Percentiles rank a stretch among this genome's conserved stretches.
phyloP scores from a whole-genome alignment of 139 green algal genomes.

The Dunaliella sp. region DNA sequence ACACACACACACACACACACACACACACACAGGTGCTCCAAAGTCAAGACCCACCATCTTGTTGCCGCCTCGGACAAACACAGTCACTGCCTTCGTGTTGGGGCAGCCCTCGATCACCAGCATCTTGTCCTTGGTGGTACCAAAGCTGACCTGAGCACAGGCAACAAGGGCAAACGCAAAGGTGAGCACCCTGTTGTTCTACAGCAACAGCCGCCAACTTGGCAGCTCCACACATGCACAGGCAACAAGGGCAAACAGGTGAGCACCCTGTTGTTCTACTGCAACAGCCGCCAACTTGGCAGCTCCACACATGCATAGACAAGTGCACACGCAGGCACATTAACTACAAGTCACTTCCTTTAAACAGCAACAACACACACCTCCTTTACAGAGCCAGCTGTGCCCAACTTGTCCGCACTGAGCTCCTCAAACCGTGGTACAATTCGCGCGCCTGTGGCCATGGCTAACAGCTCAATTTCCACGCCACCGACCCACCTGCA shows the following conservation, averaged over 20 bases:
- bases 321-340: neutral
- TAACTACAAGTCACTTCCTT: no score
- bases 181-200: no score
- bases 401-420: slow-evolving; percentile 88
- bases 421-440: slow-evolving; percentile 91
- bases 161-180: neutral
- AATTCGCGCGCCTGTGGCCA: slow-evolving; percentile 96
- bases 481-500: slow-evolving; percentile 96
- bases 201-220: no score
- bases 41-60: slow-evolving; percentile 61
- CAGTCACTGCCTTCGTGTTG: slow-evolving; percentile 91
- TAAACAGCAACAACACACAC: slow-evolving; percentile 10
- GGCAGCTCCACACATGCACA: neutral
- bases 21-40: neutral
- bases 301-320: neutral
- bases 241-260: neutral
- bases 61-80: slow-evolving; percentile 95
- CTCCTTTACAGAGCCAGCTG: slow-evolving; percentile 78
- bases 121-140: slow-evolving; percentile 97
- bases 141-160: slow-evolving; percentile 66
- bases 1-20: neutral
- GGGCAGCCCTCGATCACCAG: slow-evolving; percentile 94
- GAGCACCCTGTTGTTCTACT: no score
- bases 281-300: no score
- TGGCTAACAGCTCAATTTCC: slow-evolving; percentile 98